Percentiles rank a stretch among this genome's conserved stretches.
Conservation (phyloP, 306 rosid species). For the Abrus precatorius region DNA sequence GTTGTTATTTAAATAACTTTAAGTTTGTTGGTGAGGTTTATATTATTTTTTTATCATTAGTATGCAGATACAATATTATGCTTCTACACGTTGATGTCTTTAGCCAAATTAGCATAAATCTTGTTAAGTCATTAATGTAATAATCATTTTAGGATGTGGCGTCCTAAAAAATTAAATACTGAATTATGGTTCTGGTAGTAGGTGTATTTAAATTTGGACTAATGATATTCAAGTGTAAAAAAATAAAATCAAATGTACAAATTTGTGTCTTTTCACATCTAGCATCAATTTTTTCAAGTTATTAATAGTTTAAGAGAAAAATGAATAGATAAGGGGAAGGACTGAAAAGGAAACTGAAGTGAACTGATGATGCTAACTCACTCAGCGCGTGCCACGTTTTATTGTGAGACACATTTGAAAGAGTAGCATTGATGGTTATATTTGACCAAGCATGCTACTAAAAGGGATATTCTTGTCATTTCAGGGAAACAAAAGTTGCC, state of each 20-base stretch:
- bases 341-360: conserved; percentile 32
- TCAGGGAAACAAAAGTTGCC: neutral
- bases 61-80: neutral
- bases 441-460: conserved; percentile 42
- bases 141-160: neutral
- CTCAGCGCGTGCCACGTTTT: neutral
- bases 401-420: neutral
- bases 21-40: neutral
- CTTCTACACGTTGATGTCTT: neutral
- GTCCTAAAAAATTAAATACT: neutral
- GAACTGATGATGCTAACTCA: neutral
- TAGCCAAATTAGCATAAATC: neutral
- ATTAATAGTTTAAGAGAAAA: conserved; percentile 4
- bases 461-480: conserved; percentile 36
- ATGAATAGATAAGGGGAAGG: neutral
- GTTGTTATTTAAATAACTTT: neutral
- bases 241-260: neutral
- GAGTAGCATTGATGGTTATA: conserved; percentile 22
- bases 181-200: neutral
- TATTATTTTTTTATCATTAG: neutral
- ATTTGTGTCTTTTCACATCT: neutral
- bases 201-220: neutral
- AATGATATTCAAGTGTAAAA: neutral
- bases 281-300: neutral
- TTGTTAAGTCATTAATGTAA: neutral